Percentiles rank a stretch among this genome's conserved stretches.
These are phyloP conservation scores for Panicum miliaceum DNA, from an alignment of 176 grass and related monocot genomes.

Conservation along the genomic window DNA sequence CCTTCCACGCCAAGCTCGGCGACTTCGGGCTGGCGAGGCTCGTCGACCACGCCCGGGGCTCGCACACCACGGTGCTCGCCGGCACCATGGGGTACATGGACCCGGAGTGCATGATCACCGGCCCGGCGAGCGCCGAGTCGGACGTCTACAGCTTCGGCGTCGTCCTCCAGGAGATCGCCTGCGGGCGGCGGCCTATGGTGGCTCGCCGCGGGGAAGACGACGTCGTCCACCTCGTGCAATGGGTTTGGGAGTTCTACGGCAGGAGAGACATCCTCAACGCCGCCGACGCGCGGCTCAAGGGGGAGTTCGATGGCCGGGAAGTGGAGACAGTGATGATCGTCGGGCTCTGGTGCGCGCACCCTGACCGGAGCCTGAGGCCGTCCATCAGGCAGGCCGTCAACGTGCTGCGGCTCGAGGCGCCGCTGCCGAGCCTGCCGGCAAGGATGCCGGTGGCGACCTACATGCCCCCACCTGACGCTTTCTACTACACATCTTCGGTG, in stretches of 20 bases:
- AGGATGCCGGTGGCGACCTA: conserved; percentile 26
- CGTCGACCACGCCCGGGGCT: conserved; percentile 22
- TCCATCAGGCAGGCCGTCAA: conserved; percentile 44
- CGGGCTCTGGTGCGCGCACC: conserved; percentile 56
- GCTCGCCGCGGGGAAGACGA: not conserved
- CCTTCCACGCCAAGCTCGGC: conserved; percentile 48
- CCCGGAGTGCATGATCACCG: conserved; percentile 36
- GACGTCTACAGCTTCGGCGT: conserved; percentile 61
- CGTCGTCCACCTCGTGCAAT: not conserved
- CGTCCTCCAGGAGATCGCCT: conserved; percentile 47
- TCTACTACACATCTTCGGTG: not conserved
- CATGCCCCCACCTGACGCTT: conserved; percentile 15
- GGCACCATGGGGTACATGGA: conserved; percentile 51
- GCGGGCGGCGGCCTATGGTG: conserved; percentile 15
- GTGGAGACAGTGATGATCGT: conserved; percentile 25
- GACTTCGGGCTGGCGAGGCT: conserved; percentile 50
- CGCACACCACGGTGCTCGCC: conserved; percentile 1
- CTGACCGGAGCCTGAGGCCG: not conserved
- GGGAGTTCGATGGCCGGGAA: not conserved
- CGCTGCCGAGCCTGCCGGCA: not conserved
- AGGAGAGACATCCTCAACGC: not conserved
- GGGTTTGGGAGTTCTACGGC: conserved; percentile 20
- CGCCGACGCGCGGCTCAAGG: not conserved
- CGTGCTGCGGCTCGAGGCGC: not conserved
- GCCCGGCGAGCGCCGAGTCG: conserved; percentile 29